Conservation (phyloP, 306 rosid genomes). For the Castanea crenata region DNA sequence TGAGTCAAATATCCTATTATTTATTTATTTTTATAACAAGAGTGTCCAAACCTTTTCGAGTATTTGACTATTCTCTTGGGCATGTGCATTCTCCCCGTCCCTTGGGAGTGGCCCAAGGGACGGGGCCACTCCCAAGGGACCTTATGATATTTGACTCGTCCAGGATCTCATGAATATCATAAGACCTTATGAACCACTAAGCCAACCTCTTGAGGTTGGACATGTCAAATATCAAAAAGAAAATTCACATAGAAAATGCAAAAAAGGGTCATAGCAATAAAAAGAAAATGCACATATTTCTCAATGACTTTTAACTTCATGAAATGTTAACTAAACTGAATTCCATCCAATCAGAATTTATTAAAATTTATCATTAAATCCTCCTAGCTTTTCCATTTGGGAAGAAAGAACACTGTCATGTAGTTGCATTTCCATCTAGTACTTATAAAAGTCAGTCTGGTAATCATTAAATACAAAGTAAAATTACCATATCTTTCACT, state of each 20-base stretch:
- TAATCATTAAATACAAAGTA: background rate
- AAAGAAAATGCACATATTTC: background rate
- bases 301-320: background rate
- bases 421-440: background rate
- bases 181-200: no score
- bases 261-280: slow-evolving; percentile 5
- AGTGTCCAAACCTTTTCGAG: no score
- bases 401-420: background rate
- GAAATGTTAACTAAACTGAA: background rate
- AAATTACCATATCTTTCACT: background rate
- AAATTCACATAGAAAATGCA: background rate
- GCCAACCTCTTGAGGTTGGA: background rate
- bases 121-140: no score
- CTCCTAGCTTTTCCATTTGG: background rate
- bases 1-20: background rate
- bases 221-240: background rate
- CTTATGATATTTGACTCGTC: no score
- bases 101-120: no score
- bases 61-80: no score
- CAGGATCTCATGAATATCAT: no score
- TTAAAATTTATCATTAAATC: background rate
- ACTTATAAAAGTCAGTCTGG: background rate
- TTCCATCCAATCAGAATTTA: background rate
- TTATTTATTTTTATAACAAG: no score
- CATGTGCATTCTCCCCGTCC: no score